Evolutionary conservation across 441 rosid species (phyloP).

Genomic region (Aleurites moluccanus): DNA sequence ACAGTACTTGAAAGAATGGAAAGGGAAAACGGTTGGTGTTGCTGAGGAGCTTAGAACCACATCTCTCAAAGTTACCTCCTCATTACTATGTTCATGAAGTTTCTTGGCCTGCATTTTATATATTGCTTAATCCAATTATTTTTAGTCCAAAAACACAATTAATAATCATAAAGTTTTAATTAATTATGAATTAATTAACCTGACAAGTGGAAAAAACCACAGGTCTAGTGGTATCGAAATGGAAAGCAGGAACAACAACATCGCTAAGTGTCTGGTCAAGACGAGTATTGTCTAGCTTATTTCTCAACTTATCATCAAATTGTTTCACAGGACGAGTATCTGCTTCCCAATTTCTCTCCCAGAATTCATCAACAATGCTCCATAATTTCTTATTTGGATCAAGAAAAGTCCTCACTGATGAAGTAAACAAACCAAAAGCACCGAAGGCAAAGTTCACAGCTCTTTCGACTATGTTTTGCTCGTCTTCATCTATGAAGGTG

Average conservation of each 20-base stretch:
- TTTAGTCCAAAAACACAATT: neutral
- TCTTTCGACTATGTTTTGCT: neutral
- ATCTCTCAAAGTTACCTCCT: neutral
- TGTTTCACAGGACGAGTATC: neutral
- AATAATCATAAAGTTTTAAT: no score
- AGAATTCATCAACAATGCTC: neutral
- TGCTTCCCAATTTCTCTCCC: constrained; percentile 4
- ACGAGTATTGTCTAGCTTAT: neutral
- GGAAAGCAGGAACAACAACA: neutral
- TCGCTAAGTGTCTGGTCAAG: constrained; percentile 7
- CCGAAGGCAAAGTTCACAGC: neutral
- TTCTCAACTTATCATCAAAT: neutral
- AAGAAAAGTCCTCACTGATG: neutral
- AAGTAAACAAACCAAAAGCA: neutral
- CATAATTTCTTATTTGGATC: neutral
- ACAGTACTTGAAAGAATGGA: neutral
- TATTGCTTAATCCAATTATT: neutral
- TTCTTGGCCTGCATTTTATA: neutral
- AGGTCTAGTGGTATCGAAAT: neutral
- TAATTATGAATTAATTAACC: neutral
- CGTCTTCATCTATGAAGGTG: neutral
- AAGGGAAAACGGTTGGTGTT: neutral
- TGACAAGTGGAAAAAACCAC: constrained; percentile 5
- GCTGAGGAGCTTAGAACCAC: constrained; percentile 10
- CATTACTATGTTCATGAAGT: neutral